These are phyloP conservation scores for Pythium aquatile DNA, from an alignment of 352 stramenopile genomes.

Conservation along the genomic window DNA sequence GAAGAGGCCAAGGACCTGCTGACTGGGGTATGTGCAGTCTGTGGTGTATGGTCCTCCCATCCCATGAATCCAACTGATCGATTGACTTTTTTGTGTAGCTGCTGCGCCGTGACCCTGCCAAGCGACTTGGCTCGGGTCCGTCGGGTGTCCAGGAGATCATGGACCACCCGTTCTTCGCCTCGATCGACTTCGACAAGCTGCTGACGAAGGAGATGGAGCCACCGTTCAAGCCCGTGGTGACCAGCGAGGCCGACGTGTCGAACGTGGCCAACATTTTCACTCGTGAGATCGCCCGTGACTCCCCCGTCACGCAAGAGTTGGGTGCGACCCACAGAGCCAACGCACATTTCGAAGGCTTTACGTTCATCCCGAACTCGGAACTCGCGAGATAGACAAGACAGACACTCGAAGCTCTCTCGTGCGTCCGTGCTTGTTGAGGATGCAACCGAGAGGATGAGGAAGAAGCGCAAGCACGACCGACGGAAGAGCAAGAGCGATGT, in stretches of 20 bases:
- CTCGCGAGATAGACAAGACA: slow-evolving; percentile 35
- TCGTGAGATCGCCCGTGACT: slow-evolving; percentile 83
- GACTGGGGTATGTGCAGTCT: slow-evolving; percentile 37
- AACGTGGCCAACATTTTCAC: slow-evolving; percentile 90
- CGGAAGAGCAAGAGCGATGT: slow-evolving; percentile 14
- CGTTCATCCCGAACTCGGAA: slow-evolving; percentile 83
- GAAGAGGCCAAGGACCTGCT: slow-evolving; percentile 87
- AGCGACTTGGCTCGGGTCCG: slow-evolving; percentile 75
- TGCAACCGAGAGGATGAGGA: neutral
- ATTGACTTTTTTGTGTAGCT: slow-evolving; percentile 35
- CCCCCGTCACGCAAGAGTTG: slow-evolving; percentile 82
- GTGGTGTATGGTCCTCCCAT: too few species aligned
- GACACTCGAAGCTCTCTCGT: neutral
- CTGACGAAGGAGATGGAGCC: slow-evolving; percentile 81
- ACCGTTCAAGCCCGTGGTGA: slow-evolving; percentile 86
- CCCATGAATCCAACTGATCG: neutral
- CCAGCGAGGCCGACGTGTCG: slow-evolving; percentile 74
- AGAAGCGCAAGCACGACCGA: slow-evolving; percentile 5
- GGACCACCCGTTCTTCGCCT: slow-evolving; percentile 88
- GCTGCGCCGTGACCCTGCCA: slow-evolving; percentile 78
- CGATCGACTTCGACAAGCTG: slow-evolving; percentile 83
- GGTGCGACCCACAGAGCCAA: slow-evolving; percentile 79
- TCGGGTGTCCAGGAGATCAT: slow-evolving; percentile 88
- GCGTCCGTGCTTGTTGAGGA: neutral
- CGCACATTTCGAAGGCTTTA: slow-evolving; percentile 93